Percentiles rank a stretch among this genome's conserved stretches.
Conservation (phyloP, 768 basidiomycete species). For the Gautieria morchelliformis region DNA sequence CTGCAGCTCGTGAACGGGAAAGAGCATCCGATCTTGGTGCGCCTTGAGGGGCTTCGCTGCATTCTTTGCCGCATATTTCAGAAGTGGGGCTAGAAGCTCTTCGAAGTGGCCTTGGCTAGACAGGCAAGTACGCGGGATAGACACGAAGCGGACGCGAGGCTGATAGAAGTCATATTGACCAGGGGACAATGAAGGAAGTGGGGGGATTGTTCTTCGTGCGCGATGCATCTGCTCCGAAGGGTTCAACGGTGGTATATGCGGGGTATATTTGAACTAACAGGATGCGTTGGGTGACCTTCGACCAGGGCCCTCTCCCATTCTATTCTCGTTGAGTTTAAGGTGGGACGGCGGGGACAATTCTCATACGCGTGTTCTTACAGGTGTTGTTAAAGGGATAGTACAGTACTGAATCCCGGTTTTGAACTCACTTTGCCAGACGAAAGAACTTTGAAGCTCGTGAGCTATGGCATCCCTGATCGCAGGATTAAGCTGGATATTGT, state of each 20-base stretch:
- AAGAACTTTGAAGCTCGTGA: background rate
- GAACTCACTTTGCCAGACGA: background rate
- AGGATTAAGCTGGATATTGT: conserved; percentile 16
- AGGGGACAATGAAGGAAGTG: conserved; percentile 35
- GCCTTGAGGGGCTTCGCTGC: conserved; percentile 28
- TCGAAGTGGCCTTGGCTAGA: conserved; percentile 46
- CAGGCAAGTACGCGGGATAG: conserved; percentile 33
- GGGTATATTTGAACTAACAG: conserved; percentile 26
- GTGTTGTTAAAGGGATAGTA: background rate
- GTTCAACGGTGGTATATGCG: background rate
- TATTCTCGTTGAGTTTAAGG: conserved; percentile 38
- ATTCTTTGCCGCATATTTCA: background rate
- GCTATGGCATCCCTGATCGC: conserved; percentile 9
- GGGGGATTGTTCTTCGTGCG: conserved; percentile 41
- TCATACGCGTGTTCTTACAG: background rate
- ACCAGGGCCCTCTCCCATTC: conserved; percentile 55
- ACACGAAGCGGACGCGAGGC: conserved; percentile 38
- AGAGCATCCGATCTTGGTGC: conserved; percentile 27
- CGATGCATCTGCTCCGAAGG: conserved; percentile 43
- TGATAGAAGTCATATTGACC: conserved; percentile 41
- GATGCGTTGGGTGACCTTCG: conserved; percentile 52
- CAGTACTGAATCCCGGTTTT: background rate
- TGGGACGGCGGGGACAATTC: conserved; percentile 13
- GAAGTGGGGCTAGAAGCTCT: conserved; percentile 28
- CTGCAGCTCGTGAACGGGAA: conserved; percentile 51